A percentile compares a stretch with the other conserved stretches of the same genome.
phyloP scores from a whole-genome alignment of 768 basidiomycete species.

The Russula lepida region DNA sequence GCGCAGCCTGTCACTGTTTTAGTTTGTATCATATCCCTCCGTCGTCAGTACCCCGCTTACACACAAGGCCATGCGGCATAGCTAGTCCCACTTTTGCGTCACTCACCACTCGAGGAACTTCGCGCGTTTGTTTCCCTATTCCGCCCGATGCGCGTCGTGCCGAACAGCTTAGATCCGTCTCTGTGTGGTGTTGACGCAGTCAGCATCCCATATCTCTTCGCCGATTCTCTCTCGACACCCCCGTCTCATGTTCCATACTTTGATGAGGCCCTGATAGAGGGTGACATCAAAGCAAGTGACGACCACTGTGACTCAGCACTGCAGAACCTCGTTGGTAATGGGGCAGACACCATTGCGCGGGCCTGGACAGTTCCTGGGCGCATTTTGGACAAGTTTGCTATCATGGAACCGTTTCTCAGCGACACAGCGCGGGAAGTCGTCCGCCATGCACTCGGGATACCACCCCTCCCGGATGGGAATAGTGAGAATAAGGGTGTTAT shows the following conservation, averaged over 20 bases:
- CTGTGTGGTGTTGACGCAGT: slow-evolving; percentile 61
- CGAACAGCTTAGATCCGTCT: slow-evolving; percentile 59
- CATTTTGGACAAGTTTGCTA: slow-evolving; percentile 35
- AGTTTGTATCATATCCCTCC: slow-evolving; percentile 36
- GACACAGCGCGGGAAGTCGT: slow-evolving; percentile 30
- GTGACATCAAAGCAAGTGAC: neutral
- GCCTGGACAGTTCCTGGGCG: slow-evolving; percentile 49
- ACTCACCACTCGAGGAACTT: slow-evolving; percentile 84
- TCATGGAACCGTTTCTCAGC: slow-evolving; percentile 39
- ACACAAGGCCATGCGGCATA: slow-evolving; percentile 27
- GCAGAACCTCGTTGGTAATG: slow-evolving; percentile 57
- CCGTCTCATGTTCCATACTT: neutral
- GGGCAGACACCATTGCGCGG: slow-evolving; percentile 36
- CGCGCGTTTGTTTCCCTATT: slow-evolving; percentile 75
- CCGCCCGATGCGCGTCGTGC: slow-evolving; percentile 64
- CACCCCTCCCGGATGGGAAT: neutral
- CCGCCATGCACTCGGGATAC: slow-evolving; percentile 3
- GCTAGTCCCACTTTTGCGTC: slow-evolving; percentile 79
- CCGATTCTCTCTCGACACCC: slow-evolving; percentile 39
- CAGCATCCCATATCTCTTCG: slow-evolving; percentile 62
- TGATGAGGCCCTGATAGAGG: neutral
- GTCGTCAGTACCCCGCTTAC: neutral
- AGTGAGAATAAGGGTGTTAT: neutral
- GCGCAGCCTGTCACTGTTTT: slow-evolving; percentile 49
- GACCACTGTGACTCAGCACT: slow-evolving; percentile 43